Evolutionary conservation across 2,329 filamentous ascomycete species (phyloP).

Genomic region (Diaporthe caulivora): DNA sequence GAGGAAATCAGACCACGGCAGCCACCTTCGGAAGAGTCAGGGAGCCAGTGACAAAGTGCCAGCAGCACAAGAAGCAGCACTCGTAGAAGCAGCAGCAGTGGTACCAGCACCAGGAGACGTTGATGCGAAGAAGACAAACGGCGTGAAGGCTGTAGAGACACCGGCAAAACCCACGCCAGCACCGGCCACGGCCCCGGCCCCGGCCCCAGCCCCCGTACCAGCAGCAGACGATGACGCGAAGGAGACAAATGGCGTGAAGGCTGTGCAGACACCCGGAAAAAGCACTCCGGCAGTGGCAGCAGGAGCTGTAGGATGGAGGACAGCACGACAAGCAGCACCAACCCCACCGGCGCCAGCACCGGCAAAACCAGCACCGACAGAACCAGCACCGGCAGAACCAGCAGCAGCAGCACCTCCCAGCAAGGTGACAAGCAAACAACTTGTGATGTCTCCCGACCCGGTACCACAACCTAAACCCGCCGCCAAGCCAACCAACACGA

Average conservation of each 20-base stretch:
- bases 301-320: not conserved
- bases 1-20: slow-evolving; percentile 5
- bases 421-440: not conserved
- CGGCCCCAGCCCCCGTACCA: not conserved
- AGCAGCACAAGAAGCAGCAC: slow-evolving; percentile 14
- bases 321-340: too few relatives aligned
- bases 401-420: slow-evolving; percentile 5
- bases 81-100: not conserved
- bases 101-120: not conserved
- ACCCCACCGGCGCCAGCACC: not conserved
- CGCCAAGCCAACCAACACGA: slow-evolving; percentile 23
- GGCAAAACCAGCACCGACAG: not conserved
- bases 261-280: not conserved
- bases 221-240: not conserved
- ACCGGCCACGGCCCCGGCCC: not conserved
- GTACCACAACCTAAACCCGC: slow-evolving; percentile 24
- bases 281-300: not conserved
- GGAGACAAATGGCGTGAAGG: not conserved
- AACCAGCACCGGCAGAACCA: not conserved
- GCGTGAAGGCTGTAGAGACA: not conserved
- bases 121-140: not conserved
- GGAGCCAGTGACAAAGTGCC: slow-evolving; percentile 23
- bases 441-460: slow-evolving; percentile 18
- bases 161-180: not conserved
- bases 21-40: slow-evolving; percentile 27